Evolutionary conservation across 495 filamentous ascomycete species (phyloP), one percentile per base, ranked within the genome.

Genomic region (Bryoglossum gracile): DNA sequence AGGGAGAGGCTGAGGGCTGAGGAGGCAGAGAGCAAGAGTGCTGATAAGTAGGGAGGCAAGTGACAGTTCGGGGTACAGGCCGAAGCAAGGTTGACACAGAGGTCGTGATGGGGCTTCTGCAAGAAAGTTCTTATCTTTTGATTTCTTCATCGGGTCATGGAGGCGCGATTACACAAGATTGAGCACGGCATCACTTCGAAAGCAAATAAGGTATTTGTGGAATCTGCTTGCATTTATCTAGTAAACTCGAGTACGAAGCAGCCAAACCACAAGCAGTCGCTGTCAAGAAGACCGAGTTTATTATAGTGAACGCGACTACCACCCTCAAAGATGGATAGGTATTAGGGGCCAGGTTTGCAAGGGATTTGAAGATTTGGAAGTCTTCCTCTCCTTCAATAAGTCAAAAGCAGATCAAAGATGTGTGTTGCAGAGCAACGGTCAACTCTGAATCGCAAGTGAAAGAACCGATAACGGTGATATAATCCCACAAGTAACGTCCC

Each of bases 1-100:
- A 57, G 54, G 25, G 43, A 52, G 16, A 57, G 49, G 40, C 17
- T 57, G 19, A 52, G 45, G 10, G 40, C 25, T 21, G 40, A 52
- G 34, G 48, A 45, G 37, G 52, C 35, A 24, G 43, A 32, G 23
- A 28, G 46, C 32, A 28, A n/a, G 24, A n/a, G 14, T 8, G 39
- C 8, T n/a, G 3, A 42, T 17, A 16, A 46, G 4, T 11, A 8
- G 18, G 8, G 3, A 13, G 10, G 22, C 14, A 47, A 35, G 21
- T 16, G n/a, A 24, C n/a, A n/a, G 19, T 18, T 16, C 14, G 39
- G n/a, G 9, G 25, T 11, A 6, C 39, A 21, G 18, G 22, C 21
- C 4, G 24, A 2, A 22, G 25, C 9, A n/a, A n/a, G n/a, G n/a
- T n/a, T n/a, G n/a, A n/a, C n/a, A n/a, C n/a, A n/a, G n/a, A n/a